Base-by-base conservation (phyloP, 2,329 filamentous ascomycete species). In the Scytalidium sp. region DNA sequence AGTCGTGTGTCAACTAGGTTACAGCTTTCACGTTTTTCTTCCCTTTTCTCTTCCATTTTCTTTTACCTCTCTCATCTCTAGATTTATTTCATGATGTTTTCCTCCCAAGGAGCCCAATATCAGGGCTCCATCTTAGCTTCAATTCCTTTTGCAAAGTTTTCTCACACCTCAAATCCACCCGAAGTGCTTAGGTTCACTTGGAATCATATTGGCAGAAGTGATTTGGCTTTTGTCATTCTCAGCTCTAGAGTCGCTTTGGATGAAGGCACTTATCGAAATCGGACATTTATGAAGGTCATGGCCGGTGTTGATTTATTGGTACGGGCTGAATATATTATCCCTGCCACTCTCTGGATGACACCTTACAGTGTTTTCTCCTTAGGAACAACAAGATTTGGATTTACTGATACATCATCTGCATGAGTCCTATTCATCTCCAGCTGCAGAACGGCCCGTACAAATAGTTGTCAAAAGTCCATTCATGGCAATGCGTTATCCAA, bases 241-340 rank as follows among this genome's bases (percentile, higher is more conserved):
- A 56, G 54, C 21, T 45, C 49, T 20, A 47, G 55, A 43, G 47
- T 52, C 6, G 22, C 58, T 15, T 49, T 57, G 53, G 52, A 56
- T 25, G 22, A 54, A 27, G 59, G 56, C 17, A 56, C 53, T 15
- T 45, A 52, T 46, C 50, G 50, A 17, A 54, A 49, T 22, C 54
- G 54, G 23, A 43, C 56, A 8, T 52, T 68, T 11, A 58, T 74
- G 58, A 68, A 67, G 58, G 58, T 77, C 22, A 56, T 67, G 13
- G 68, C 70, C 50, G 70, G 70, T 19, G 66, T 62, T 13, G 65
- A 70, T 46, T 57, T 70, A 47, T 58, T 75, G 62, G 74, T 76
- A 71, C 58, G 62, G 17, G 7, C 48, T 36, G 32, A 36, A n/a
- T 6, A n/a, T n/a, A 36, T 36, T 4, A 36, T 8, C 13, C 7